Evolutionary conservation across 1,139 yeast species (phyloP), one percentile per base, ranked within the genome.

Genomic region (Saccharomycopsis crataegensis): DNA sequence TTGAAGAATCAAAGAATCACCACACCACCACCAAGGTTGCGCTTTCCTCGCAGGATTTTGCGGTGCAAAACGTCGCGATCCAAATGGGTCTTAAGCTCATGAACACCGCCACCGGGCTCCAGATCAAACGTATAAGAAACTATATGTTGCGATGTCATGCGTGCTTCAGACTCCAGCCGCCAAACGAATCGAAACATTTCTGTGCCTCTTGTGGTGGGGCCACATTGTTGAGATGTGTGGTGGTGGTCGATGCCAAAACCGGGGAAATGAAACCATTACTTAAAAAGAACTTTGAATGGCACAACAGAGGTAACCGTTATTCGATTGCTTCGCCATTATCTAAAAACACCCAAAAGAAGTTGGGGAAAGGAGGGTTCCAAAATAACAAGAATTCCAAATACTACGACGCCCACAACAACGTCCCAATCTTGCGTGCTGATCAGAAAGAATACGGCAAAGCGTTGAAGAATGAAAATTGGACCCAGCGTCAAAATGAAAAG

Each of bases 71-170:
- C 68, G 96, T 91, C 9, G 80, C 96, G 1, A 76, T 94, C 71
- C 98, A 93, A 69, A 77, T 94, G 63, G 96, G 97, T 7, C 70
- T 93, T 52, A 85, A 87, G 60, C 74, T 93, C 61, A 85, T 94
- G 80, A 91, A 91, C 67, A 78, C 88, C 37, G 78, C 82, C 72
- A 82, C 93, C 1, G 99, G 99, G 31, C 74, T 83, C 60, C 90
- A 85, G 64, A 90, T 93, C 69, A 85, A 80, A 62, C 80, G 88
- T 66, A 87, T 93, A 49, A 80, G 96, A 68, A 89, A 86, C 69
- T 90, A 88, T 68, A 91, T 91, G 97, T 78, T 88, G 65, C 78
- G 99, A 69, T 93, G 99, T 68, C 97, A 93, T 68, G 99, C 97
- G 0, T 93, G 99, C 70, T 94, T 93, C 79, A 74, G 80, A 58